A percentile compares a stretch with the other conserved stretches of the same genome.
phyloP scores from a whole-genome alignment of 768 basidiomycete genomes.

The Holtermannia corniformis region DNA sequence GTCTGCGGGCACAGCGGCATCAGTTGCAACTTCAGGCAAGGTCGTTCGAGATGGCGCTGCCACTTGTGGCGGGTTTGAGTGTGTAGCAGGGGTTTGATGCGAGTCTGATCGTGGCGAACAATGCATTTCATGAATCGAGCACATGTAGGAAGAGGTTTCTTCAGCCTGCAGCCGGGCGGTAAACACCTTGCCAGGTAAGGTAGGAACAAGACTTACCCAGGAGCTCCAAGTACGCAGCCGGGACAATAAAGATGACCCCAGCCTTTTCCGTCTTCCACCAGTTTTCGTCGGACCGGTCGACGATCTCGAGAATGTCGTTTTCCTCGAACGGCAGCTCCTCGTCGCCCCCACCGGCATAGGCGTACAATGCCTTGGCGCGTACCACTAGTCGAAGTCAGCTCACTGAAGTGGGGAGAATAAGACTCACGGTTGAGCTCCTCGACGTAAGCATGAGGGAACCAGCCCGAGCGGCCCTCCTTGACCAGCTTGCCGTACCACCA shows the following conservation, averaged over 20 bases:
- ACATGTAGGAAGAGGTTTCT: constrained; percentile 49
- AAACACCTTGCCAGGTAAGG: constrained; percentile 1
- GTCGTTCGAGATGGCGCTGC: too few relatives aligned
- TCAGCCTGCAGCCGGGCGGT: constrained; percentile 60
- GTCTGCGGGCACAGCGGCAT: too few relatives aligned
- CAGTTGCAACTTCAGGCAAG: too few relatives aligned
- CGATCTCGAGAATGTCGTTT: constrained; percentile 65
- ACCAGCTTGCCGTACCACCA: constrained; percentile 85
- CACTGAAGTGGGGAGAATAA: constrained; percentile 2
- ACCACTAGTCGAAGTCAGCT: constrained; percentile 41
- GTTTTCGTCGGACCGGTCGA: constrained; percentile 72
- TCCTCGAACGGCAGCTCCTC: constrained; percentile 83
- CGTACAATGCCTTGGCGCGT: constrained; percentile 68
- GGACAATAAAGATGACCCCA: constrained; percentile 79
- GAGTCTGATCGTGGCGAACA: background rate
- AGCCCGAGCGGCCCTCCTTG: constrained; percentile 60
- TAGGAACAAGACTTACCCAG: constrained; percentile 69
- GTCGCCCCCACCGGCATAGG: constrained; percentile 57
- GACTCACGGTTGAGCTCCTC: constrained; percentile 61
- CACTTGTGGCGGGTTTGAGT: too few relatives aligned
- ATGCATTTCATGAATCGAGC: constrained; percentile 12
- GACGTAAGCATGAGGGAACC: constrained; percentile 86
- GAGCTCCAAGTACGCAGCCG: constrained; percentile 79
- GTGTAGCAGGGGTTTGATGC: background rate
- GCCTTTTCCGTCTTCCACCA: constrained; percentile 95